Evolutionary conservation across 75 land plant species (phyloP), one percentile per base, ranked within the genome.

Genomic region (Cryptomeria japonica): DNA sequence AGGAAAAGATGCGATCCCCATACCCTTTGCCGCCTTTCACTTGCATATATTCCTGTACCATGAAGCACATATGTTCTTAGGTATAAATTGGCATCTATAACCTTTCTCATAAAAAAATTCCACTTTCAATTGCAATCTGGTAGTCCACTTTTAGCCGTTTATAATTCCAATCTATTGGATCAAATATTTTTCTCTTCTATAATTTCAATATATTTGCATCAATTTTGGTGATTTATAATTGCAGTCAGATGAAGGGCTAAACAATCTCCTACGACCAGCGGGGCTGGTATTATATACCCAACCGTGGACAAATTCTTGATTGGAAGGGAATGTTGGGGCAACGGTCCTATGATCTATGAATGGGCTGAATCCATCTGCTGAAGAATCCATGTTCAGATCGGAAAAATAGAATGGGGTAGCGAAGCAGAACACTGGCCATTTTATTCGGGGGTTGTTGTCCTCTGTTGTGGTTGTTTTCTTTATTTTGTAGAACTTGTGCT

Each of bases 241-340:
- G 28, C n/a, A 64, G n/a, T 5, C 70, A 8, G n/a, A 25, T 28
- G 19, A 41, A 28, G 82, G 28, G 22, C 82, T 39, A 79, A 34
- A 39, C 82, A 79, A 79, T 19, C n/a, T 38, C 82, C 44, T 0
- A 79, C 82, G n/a, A 44, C 14, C 47, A 46, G 42, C 34, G 84
- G 28, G 84, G 84, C 44, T 82, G 84, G 84, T 51, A 82, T 82
- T n/a, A 82, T 46, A 82, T 41, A 42, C 84, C 84, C 12, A 8
- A 10, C 10, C 2, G 84, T 10, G 41, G 84, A 39, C 49, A 44
- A 46, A 82, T 34, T 46, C 28, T n/a, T 46, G 46, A n/a, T 19
- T 25, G 39, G 44, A 38, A 37, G 46, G 46, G 34, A 12, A 82
- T 82, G 84, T 82, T n/a, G 31, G 32, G 47, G 32, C 32, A n/a